Evolutionary conservation across 1,284 basidiomycete genomes (phyloP).

Genomic region (Cutaneotrichosporon cavernicola): DNA sequence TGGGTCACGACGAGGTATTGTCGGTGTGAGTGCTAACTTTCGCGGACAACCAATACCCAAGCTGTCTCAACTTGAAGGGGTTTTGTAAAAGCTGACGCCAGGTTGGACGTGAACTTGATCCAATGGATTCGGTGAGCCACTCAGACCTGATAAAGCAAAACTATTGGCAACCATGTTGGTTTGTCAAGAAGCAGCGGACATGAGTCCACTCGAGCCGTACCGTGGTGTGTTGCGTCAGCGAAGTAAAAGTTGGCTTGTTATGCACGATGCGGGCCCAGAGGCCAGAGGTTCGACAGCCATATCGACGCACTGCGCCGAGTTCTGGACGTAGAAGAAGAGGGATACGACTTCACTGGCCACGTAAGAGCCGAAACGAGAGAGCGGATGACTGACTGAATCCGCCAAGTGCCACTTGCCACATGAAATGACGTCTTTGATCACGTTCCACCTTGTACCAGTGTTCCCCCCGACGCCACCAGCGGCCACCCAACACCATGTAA

Average conservation of each 20-base stretch:
- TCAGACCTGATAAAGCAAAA: neutral
- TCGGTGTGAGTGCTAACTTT: slow-evolving; percentile 29
- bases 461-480: neutral
- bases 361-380: neutral
- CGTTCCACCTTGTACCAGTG: neutral
- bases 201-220: neutral
- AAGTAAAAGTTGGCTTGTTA: neutral
- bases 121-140: neutral
- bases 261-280: neutral
- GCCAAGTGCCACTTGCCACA: neutral
- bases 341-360: neutral
- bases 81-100: neutral
- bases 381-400: neutral
- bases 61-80: neutral
- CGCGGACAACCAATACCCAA: neutral
- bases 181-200: neutral
- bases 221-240: neutral
- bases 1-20: slow-evolving; percentile 40
- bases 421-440: neutral
- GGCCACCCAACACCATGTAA: neutral
- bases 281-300: neutral
- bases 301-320: neutral
- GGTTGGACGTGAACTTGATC: neutral
- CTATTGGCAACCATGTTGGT: neutral
- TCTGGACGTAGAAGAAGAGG: neutral